Conservation (phyloP, 2,329 filamentous ascomycete genomes). For the Karstenula rhodostoma region DNA sequence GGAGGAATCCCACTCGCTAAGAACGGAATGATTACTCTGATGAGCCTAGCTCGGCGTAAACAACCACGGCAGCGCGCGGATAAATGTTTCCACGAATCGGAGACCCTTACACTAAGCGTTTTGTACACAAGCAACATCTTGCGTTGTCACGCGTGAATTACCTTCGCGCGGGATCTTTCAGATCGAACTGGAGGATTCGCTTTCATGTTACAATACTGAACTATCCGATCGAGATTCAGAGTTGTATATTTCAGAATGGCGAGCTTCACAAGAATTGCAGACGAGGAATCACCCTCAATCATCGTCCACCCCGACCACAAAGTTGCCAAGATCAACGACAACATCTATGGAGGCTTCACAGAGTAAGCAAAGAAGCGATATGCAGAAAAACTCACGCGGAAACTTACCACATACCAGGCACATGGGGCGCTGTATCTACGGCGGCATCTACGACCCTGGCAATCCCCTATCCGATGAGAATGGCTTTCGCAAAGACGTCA, state of each 20-base stretch:
- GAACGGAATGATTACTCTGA: conserved; percentile 3
- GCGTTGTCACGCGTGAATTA: conserved; percentile 8
- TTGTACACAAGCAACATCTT: not conserved
- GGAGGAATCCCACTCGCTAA: conserved; percentile 4
- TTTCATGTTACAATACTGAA: not conserved
- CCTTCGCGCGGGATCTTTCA: conserved; percentile 7
- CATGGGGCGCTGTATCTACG: conserved; percentile 90
- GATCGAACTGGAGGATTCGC: not conserved
- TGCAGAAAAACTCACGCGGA: conserved; percentile 14
- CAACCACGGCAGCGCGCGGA: not conserved
- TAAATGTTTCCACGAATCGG: conserved; percentile 27
- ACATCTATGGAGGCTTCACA: conserved; percentile 85
- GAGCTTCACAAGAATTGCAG: conserved; percentile 73
- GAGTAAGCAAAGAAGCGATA: conserved; percentile 64
- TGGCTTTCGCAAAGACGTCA: conserved; percentile 81
- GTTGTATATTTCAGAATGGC: conserved; percentile 62
- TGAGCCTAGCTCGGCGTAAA: conserved; percentile 17
- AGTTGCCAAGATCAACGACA: conserved; percentile 77
- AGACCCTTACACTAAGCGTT: conserved; percentile 1
- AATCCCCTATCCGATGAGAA: conserved; percentile 76
- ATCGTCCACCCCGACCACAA: conserved; percentile 70
- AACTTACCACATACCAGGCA: conserved; percentile 63
- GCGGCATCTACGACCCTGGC: conserved; percentile 81
- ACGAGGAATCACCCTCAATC: conserved; percentile 69
- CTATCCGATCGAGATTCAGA: not conserved